Percentiles rank a stretch among this genome's conserved stretches.
phyloP scores from a whole-genome alignment of 352 stramenopile species.

The Albugo laibachii region DNA sequence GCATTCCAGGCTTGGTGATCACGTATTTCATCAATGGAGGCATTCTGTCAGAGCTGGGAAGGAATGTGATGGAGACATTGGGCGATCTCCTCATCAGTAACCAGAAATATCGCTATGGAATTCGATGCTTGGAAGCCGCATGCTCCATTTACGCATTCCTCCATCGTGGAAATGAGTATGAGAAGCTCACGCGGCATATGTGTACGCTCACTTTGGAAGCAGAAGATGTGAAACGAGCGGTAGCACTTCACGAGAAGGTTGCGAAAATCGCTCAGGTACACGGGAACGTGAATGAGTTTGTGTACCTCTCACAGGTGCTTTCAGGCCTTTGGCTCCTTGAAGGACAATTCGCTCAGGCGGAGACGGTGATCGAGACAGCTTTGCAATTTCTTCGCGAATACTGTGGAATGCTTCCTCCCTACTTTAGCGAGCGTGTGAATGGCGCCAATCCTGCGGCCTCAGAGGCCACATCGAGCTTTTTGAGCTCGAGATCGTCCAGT shows the following conservation, averaged over 20 bases:
- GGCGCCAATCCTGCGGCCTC: constrained; percentile 42
- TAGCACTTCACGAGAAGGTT: constrained; percentile 66
- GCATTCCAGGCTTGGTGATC: constrained; percentile 10
- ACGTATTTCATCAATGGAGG: constrained; percentile 67
- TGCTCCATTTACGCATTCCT: constrained; percentile 33
- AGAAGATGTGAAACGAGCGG: constrained; percentile 49
- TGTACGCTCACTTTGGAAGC: constrained; percentile 53
- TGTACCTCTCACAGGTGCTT: constrained; percentile 66
- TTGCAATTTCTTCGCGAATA: constrained; percentile 54
- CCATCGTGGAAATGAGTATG: constrained; percentile 49
- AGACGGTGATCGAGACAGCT: constrained; percentile 36
- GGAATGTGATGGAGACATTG: constrained; percentile 42
- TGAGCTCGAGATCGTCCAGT: too few relatives aligned
- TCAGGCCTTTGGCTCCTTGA: constrained; percentile 63
- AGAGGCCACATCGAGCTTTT: constrained; percentile 29
- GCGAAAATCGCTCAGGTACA: constrained; percentile 37
- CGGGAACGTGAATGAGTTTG: constrained; percentile 68
- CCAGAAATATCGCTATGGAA: constrained; percentile 72
- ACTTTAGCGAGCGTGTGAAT: constrained; percentile 27
- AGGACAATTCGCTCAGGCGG: constrained; percentile 48
- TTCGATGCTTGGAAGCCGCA: constrained; percentile 60
- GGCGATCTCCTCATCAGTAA: constrained; percentile 71
- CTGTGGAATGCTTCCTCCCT: constrained; percentile 37
- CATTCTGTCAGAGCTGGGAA: constrained; percentile 41
- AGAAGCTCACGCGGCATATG: constrained; percentile 52